Evolutionary conservation across 2,329 filamentous ascomycete species (phyloP), one percentile per base, ranked within the genome.

Genomic region (Cercospora zeina): DNA sequence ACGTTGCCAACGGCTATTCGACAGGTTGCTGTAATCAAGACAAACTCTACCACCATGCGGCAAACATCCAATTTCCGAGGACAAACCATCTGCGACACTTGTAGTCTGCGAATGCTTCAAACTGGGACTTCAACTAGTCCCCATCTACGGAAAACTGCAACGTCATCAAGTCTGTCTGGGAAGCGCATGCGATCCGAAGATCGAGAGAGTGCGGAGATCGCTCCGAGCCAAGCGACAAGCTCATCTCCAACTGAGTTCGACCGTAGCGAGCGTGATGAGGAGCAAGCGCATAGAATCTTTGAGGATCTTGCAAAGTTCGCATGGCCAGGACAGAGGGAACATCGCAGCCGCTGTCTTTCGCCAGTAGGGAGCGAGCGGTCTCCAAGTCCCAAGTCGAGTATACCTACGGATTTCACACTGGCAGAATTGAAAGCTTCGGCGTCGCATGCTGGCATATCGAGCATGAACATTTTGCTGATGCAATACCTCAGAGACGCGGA

Each of bases 241-340:
- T n/a, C 39, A 45, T 2, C 39, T 19, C 10, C 39, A 6, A 21
- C 10, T 11, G 16, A 16, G 13, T 24, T 19, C 10, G 21, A 6
- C 4, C 13, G 39, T 16, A 45, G 39, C 39, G 56, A 58, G 7
- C 9, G 14, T 24, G 37, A 58, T 31, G 11, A 50, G 8, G 33
- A 49, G 11, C 27, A 21, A 27, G 56, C 47, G 9, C 42, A 62
- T 31, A 33, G 34, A 14, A 62, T 62, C 24, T 37, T 47, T 16
- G 33, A 24, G 19, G 54, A 58, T 8, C 58, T 62, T 42, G 54
- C 60, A 37, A 54, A 19, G 34, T 62, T 62, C 34, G 54, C 47
- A 49, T 58, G 54, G 60, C 54, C 60, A 14, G 42, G 36, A 24
- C 21, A 30, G 37, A 36, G 24, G 14, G 7, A 21, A n/a, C 13